A percentile compares a stretch with the other conserved stretches of the same genome.
Evolutionary conservation across 2,329 filamentous ascomycete genomes (phyloP).

Genomic region (Zopfia rhizophila): DNA sequence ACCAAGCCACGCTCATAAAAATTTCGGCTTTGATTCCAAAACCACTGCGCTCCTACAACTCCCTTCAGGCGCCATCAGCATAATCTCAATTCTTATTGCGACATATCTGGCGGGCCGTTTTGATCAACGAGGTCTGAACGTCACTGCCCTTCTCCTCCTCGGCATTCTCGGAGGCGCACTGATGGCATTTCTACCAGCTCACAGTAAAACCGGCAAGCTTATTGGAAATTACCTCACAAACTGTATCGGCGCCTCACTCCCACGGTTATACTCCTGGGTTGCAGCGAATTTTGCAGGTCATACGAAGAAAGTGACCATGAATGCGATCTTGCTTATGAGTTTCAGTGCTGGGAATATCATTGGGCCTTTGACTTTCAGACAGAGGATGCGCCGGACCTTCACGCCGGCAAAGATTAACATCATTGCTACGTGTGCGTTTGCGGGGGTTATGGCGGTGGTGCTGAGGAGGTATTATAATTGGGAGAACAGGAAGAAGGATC

Average conservation of each 20-base stretch:
- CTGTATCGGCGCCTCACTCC: constrained; percentile 48
- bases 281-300: constrained; percentile 58
- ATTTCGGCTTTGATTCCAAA: constrained; percentile 52
- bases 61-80: constrained; percentile 34
- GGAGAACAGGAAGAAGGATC: constrained; percentile 47
- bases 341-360: constrained; percentile 57
- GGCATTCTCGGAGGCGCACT: constrained; percentile 32
- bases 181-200: constrained; percentile 33
- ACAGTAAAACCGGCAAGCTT: constrained; percentile 29
- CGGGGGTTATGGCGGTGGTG: constrained; percentile 55
- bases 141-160: constrained; percentile 28
- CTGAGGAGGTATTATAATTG: constrained; percentile 36
- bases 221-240: constrained; percentile 59
- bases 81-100: constrained; percentile 33
- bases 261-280: constrained; percentile 52
- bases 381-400: constrained; percentile 48
- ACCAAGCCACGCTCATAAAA: constrained; percentile 36
- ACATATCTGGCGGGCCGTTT: constrained; percentile 36
- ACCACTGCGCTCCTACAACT: constrained; percentile 42
- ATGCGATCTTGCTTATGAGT: constrained; percentile 54
- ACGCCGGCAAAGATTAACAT: constrained; percentile 58
- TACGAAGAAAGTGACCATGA: constrained; percentile 67
- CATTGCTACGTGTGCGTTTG: constrained; percentile 30
- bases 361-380: constrained; percentile 54
- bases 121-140: constrained; percentile 34